Base-by-base conservation (phyloP, 495 filamentous ascomycete species). In the Barbatosphaeria neglecta region DNA sequence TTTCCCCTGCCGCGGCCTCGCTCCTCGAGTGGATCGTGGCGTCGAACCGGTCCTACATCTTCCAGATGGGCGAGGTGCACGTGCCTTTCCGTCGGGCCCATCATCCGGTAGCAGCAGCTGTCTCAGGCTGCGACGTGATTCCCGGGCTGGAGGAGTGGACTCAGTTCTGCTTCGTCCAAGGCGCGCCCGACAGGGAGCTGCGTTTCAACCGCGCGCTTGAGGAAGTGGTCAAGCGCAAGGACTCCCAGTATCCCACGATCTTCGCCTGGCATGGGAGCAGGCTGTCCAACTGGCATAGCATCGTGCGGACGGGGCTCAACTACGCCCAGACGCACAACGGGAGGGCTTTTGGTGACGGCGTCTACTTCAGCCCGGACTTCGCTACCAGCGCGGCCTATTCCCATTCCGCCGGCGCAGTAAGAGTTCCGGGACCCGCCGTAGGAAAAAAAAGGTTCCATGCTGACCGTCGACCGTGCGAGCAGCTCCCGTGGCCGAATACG, bases 11-110 rank as follows among this genome's bases (percentile, higher is more conserved):
- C 6, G 78, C 84, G 2, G 58, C 86, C 5, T 76, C 79, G 22
- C 56, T 93, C 6, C 68, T 95, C 16, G 75, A 84, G 47, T 95
- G 90, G 90, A 86, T 97, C 50, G 81, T 97, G 44, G 86, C 87
- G 1, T 94, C 88, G 0, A 95, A 95, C 55, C 71, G 87, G 31
- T 92, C 90, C 2, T 90, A 81, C 51, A 94, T 97, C 45, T 70
- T 87, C 40, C 80, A 88, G 51, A 75, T 84, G 37, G 74, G 80
- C 31, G 5, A 3, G 9, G 31, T n/a, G 13, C 4, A 48, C 65
- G 68, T n/a, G n/a, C n/a, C n/a, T n/a, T n/a, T n/a, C n/a, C n/a
- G n/a, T n/a, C n/a, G n/a, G n/a, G n/a, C n/a, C n/a, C n/a, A n/a
- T n/a, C n/a, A n/a, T n/a, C n/a, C n/a, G n/a, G n/a, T n/a, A n/a